Evolutionary conservation across 2,329 filamentous ascomycete species (phyloP).

Genomic region (Tolypocladium nubicola): DNA sequence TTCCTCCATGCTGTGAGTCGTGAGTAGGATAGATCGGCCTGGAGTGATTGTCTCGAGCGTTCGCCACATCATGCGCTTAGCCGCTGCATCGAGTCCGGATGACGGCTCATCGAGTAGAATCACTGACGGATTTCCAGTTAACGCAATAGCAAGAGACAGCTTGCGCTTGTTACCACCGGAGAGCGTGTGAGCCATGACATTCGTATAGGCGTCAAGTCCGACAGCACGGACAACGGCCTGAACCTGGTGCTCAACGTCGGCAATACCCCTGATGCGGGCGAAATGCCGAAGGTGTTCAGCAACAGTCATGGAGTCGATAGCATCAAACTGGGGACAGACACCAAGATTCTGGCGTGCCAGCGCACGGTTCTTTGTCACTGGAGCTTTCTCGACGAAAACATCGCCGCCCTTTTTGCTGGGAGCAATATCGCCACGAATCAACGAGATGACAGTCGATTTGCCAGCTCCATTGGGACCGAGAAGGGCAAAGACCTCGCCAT

Average conservation of each 20-base stretch:
- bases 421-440: constrained; percentile 77
- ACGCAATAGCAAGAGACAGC: constrained; percentile 76
- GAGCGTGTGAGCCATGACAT: constrained; percentile 67
- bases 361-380: constrained; percentile 59
- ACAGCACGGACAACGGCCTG: constrained; percentile 69
- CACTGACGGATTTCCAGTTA: constrained; percentile 86
- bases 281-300: constrained; percentile 82
- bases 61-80: constrained; percentile 89
- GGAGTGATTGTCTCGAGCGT: constrained; percentile 64
- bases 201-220: constrained; percentile 59
- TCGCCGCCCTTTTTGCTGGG: constrained; percentile 62
- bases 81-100: constrained; percentile 80
- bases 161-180: constrained; percentile 94
- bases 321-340: constrained; percentile 81
- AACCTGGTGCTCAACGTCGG: constrained; percentile 68
- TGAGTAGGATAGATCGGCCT: constrained; percentile 72
- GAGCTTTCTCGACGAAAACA: constrained; percentile 68
- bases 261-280: constrained; percentile 69
- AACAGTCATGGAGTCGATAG: constrained; percentile 85
- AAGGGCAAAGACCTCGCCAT: constrained; percentile 77
- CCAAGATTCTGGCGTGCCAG: constrained; percentile 67
- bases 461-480: constrained; percentile 87
- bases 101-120: constrained; percentile 83
- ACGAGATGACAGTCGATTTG: constrained; percentile 79
- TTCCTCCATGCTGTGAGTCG: constrained; percentile 93